phyloP scores from a whole-genome alignment of 352 stramenopile species.

The Phytopythium litorale region DNA sequence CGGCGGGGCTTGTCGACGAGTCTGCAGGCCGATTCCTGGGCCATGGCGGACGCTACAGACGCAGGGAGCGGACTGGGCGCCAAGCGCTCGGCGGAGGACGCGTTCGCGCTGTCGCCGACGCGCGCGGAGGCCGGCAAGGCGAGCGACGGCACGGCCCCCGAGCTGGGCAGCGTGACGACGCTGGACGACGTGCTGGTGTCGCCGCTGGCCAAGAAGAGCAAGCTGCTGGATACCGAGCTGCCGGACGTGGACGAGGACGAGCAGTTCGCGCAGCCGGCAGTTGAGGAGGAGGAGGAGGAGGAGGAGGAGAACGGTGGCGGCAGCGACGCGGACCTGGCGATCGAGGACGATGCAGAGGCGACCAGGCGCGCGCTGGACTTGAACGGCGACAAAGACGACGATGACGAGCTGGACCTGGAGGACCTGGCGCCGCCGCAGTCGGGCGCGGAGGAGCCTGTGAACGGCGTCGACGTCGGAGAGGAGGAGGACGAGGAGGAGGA shows the following conservation, averaged over 20 bases:
- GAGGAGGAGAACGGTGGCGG: constrained; percentile 17
- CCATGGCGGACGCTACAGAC: constrained; percentile 2
- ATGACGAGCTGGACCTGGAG: constrained; percentile 8
- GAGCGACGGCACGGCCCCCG: constrained; percentile 9
- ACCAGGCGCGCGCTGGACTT: not conserved
- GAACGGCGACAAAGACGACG: constrained; percentile 8
- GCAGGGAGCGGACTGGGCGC: not conserved
- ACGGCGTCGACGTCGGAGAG: constrained; percentile 9
- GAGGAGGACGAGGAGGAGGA: constrained; percentile 15
- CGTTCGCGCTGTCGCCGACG: constrained; percentile 15
- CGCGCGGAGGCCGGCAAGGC: not conserved
- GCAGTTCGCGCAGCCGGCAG: constrained; percentile 24
- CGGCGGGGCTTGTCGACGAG: not conserved
- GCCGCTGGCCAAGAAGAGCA: constrained; percentile 43
- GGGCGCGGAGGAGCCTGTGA: constrained; percentile 12
- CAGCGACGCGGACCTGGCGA: constrained; percentile 11
- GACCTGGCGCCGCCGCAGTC: constrained; percentile 14
- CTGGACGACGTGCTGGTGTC: constrained; percentile 64
- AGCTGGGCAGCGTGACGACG: constrained; percentile 35
- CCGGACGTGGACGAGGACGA: constrained; percentile 48
- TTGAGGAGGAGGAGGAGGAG: constrained; percentile 13
- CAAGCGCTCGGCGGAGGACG: constrained; percentile 26
- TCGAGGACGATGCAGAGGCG: not conserved
- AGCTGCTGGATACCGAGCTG: constrained; percentile 36
- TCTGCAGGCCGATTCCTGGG: not conserved